Conservation (phyloP, 2,329 filamentous ascomycete genomes). For the Alternaria arborescens region DNA sequence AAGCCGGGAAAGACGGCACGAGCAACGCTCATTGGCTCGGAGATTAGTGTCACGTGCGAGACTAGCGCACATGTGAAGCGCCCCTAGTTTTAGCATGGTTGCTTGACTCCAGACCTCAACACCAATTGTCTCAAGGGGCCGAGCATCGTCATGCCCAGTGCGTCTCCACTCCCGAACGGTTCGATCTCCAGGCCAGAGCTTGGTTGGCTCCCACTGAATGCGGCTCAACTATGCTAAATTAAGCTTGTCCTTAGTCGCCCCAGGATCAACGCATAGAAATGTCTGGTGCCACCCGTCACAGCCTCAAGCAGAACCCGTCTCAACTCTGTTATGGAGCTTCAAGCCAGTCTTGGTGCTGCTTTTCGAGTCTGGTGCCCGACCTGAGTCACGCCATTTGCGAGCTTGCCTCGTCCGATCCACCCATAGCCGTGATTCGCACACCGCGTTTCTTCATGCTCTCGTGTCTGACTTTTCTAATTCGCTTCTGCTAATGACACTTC, state of each 20-base stretch:
- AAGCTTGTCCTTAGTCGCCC: conserved; percentile 30
- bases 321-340: conserved; percentile 40
- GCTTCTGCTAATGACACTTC: conserved; percentile 39
- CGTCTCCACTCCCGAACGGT: conserved; percentile 18
- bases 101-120: conserved; percentile 39
- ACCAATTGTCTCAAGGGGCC: conserved; percentile 52
- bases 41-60: conserved; percentile 14
- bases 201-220: conserved; percentile 36
- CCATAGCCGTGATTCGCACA: conserved; percentile 24
- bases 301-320: conserved; percentile 44
- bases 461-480: conserved; percentile 37
- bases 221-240: conserved; percentile 26
- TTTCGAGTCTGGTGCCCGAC: conserved; percentile 32
- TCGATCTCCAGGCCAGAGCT: conserved; percentile 28
- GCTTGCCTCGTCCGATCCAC: conserved; percentile 25
- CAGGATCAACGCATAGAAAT: conserved; percentile 40
- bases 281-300: conserved; percentile 42
- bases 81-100: conserved; percentile 39
- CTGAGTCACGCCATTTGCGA: conserved; percentile 44
- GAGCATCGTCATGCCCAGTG: conserved; percentile 36
- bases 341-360: conserved; percentile 41
- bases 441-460: conserved; percentile 25
- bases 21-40: conserved; percentile 25
- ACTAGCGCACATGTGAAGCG: conserved; percentile 29
- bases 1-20: conserved; percentile 21